Conservation (phyloP, 805 yeast genomes). For the Metahyphopichia silvanorum region DNA sequence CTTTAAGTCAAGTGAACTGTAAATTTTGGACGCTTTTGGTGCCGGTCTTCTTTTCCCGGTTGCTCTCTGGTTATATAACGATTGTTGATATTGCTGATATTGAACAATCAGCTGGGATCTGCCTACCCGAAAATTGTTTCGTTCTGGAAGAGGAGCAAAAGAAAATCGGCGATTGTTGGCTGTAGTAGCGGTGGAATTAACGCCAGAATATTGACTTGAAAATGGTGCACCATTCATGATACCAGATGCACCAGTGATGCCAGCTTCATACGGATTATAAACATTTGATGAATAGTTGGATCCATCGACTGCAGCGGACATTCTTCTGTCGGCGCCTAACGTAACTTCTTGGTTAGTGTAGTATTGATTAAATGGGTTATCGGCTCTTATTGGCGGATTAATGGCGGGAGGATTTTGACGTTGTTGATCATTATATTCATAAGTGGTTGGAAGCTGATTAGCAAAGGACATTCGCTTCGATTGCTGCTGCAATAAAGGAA, state of each 20-base stretch:
- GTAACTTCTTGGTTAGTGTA: constrained; percentile 36
- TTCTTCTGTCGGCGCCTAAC: constrained; percentile 29
- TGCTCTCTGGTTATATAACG: constrained; percentile 18
- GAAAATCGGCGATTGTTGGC: no score
- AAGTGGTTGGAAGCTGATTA: constrained; percentile 48
- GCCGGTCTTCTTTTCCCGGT: constrained; percentile 25
- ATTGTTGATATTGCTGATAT: constrained; percentile 31
- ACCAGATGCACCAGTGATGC: no score
- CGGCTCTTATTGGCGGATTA: constrained; percentile 44
- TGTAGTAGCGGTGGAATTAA: no score
- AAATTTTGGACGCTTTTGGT: constrained; percentile 48
- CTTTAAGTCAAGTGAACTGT: constrained; percentile 47
- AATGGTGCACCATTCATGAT: no score
- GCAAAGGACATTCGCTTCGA: constrained; percentile 34
- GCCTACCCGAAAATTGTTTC: constrained; percentile 11
- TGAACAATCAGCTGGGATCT: constrained; percentile 32
- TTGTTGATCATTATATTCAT: constrained; percentile 37
- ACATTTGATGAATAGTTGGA: constrained; percentile 14
- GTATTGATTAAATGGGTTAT: constrained; percentile 43
- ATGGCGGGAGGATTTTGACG: constrained; percentile 20
- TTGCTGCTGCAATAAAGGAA: constrained; percentile 28
- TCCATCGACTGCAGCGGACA: constrained; percentile 36
- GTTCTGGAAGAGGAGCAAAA: no score
- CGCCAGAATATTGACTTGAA: constrained; percentile 3
- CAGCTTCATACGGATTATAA: constrained; percentile 11